Base-by-base conservation (phyloP, 176 grass and related monocot genomes). In the Oryza brachyantha region DNA sequence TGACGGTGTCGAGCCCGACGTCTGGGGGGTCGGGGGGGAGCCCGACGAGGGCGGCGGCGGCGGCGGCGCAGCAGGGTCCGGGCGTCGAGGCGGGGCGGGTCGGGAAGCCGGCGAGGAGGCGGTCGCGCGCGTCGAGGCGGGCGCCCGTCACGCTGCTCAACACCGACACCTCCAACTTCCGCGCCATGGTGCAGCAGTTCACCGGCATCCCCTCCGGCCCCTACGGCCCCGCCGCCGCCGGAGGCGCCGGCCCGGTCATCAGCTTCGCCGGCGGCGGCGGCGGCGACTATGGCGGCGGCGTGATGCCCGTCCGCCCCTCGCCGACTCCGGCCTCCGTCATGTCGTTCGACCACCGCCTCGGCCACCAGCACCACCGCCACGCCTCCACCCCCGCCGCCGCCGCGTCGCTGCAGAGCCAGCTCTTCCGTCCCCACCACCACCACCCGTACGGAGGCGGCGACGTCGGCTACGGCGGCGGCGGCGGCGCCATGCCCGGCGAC, bases 141-240 rank as follows among this genome's bases (percentile, higher is more conserved):
- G 92, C 96, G 1, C 96, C 96, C 0, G 90, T 92, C 5, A 99
- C 96, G 62, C 75, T 99, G 62, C 92, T 99, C 66, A 99, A 95
- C 88, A 99, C 96, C 7, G 92, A 99, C 85, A 93, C 96, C 61
- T 55, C 84, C 77, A 99, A 99, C 77, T 99, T 99, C 71, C 92
- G 96, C 11, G 90, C 90, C 61, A 99, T 99, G 96, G 96, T 99
- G 61, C 96, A 99, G 84, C 96, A 99, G 78, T 95, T 99, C 88
- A 99, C 96, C 11, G 96, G 96, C 72, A 90, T 93, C 81, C 90
- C 93, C 8, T 29, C 79, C 0, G 79, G 73, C 8, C 82, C 87
- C 3, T 84, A 90, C 84, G 74, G 73, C 41, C 58, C 73, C 0
- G 54, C 10, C n/a, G 85, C 45, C 35, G 72, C 13, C 8, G 57